Conservation (phyloP, 768 basidiomycete species). For the Cystobasidiopsis lactophilus region DNA sequence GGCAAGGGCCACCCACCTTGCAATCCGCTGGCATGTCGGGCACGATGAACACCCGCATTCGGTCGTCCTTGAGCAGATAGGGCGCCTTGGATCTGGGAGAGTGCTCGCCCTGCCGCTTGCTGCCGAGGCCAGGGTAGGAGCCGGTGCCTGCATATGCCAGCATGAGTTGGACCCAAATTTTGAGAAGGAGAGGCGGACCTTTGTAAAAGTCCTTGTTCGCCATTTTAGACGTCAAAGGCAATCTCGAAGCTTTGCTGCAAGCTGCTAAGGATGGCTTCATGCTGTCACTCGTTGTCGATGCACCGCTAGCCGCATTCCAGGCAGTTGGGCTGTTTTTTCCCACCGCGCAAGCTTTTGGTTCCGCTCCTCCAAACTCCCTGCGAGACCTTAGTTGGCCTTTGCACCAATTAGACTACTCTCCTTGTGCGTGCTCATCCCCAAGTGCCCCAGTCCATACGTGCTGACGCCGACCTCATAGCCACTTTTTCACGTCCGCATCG, state of each 20-base stretch:
- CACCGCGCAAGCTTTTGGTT: no score
- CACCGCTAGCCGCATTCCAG: no score
- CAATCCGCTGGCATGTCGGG: slow-evolving; percentile 1
- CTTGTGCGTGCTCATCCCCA: no score
- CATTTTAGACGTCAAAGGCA: slow-evolving; percentile 58
- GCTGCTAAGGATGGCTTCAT: no score
- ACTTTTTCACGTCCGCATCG: no score
- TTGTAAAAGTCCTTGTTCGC: slow-evolving; percentile 97
- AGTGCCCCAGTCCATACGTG: no score
- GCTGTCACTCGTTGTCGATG: no score
- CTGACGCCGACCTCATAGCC: no score
- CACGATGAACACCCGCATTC: slow-evolving; percentile 20
- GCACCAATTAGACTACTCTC: no score
- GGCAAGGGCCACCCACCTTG: background rate
- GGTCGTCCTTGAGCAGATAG: slow-evolving; percentile 17
- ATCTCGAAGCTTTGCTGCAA: slow-evolving; percentile 65
- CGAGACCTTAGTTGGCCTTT: no score
- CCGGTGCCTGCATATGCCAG: slow-evolving; percentile 54
- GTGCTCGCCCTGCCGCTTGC: slow-evolving; percentile 63
- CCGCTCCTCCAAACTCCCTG: no score
- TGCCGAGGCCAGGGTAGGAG: slow-evolving; percentile 47
- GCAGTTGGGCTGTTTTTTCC: no score
- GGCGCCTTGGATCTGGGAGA: slow-evolving; percentile 38
- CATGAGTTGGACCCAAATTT: slow-evolving; percentile 72
- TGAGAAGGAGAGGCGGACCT: slow-evolving; percentile 70